Evolutionary conservation across 208 protist genomes (phyloP), one percentile per base, ranked within the genome.

Genomic region (Leishmania tarentolae): DNA sequence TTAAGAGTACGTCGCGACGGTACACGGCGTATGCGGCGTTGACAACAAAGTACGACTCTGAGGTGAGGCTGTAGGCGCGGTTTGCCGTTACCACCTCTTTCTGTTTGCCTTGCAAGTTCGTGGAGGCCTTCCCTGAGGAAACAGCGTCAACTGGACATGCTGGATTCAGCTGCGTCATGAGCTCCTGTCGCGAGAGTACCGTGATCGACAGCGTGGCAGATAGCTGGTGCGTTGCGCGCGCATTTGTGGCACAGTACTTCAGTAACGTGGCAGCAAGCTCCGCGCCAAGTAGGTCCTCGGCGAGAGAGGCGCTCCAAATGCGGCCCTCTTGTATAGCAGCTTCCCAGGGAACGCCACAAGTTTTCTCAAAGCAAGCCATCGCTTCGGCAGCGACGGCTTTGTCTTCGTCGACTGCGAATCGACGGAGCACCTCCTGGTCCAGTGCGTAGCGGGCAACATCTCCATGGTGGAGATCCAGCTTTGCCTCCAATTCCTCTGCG

Each of bases 381-480:
- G 40, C 82, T 15, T 81, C 56, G 37, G 78, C 46, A 21, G 56
- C 77, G 53, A 63, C 44, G 53, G 77, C 52, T 87, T 66, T 52
- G 75, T 50, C 50, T 92, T 90, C 53, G 21, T 85, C 71, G 42
- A 59, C 57, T 70, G 82, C 40, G 37, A 76, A 42, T 66, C 76
- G 47, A 9, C 56, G 72, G 53, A 86, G 78, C 53, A 78, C 78
- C 40, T 79, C 82, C 44, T 86, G 82, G 56, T 93, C 73, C 24
- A 90, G 78, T 46, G 92, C 91, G 81, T 97, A 93, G 63, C 82
- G 81, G 7, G 92, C 83, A 61, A 95, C 86, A 56, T 84, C 84
- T 63, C 83, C 82, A 85, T 96, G 96, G 76, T 98, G 94, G 72
- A 92, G 80, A 69, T 98, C 91, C 71, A 98, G 92, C 57, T 85